Conservation (phyloP, 2,329 filamentous ascomycete genomes). For the Xylariaceae sp. region DNA sequence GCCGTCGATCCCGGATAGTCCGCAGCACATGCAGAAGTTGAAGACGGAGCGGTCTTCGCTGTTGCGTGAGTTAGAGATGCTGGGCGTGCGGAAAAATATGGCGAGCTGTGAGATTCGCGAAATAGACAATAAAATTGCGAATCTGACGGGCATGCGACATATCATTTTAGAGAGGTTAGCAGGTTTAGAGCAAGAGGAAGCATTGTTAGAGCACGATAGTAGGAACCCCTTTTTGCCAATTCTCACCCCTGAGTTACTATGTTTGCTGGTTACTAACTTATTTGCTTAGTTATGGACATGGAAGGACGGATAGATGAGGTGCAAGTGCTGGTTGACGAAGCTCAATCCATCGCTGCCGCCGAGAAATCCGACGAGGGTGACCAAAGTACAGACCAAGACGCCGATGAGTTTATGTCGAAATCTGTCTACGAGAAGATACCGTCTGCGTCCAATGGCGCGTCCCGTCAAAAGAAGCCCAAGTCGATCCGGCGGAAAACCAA, state of each 20-base stretch:
- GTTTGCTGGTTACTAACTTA: slow-evolving; percentile 29
- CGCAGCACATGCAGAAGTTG: slow-evolving; percentile 65
- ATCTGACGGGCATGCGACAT: slow-evolving; percentile 85
- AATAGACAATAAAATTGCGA: slow-evolving; percentile 94
- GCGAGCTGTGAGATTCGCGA: slow-evolving; percentile 92
- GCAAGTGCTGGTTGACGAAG: slow-evolving; percentile 54
- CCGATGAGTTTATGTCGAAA: slow-evolving; percentile 84
- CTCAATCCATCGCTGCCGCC: slow-evolving; percentile 50
- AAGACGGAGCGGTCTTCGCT: slow-evolving; percentile 75
- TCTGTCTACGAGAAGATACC: slow-evolving; percentile 95
- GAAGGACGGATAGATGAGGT: slow-evolving; percentile 58
- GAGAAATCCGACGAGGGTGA: slow-evolving; percentile 49
- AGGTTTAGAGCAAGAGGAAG: slow-evolving; percentile 82
- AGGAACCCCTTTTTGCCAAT: slow-evolving; percentile 30
- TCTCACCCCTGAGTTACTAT: background rate
- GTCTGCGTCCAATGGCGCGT: slow-evolving; percentile 39
- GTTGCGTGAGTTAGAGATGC: slow-evolving; percentile 83
- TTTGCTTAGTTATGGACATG: slow-evolving; percentile 52
- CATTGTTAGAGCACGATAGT: slow-evolving; percentile 83
- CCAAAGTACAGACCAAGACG: slow-evolving; percentile 45
- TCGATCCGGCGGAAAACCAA: slow-evolving; percentile 72
- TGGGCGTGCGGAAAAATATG: slow-evolving; percentile 94
- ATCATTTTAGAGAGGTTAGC: slow-evolving; percentile 86
- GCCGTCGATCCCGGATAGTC: slow-evolving; percentile 48
- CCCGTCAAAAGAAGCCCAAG: slow-evolving; percentile 48